Base-by-base conservation (phyloP, 2,329 filamentous ascomycete genomes). In the Epichloe typhina region DNA sequence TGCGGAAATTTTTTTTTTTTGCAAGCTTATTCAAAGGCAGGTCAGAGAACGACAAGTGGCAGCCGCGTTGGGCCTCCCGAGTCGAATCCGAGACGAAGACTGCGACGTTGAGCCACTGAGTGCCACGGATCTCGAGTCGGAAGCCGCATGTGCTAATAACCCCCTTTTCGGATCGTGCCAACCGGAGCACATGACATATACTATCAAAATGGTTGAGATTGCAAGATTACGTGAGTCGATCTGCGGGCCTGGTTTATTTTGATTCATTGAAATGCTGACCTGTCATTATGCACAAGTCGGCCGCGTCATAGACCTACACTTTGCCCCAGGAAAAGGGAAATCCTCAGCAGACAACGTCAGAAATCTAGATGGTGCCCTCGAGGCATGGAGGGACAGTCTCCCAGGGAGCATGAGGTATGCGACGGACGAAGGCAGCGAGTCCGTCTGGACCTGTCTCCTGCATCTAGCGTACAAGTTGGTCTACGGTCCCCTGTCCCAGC, bases 121-220 rank as follows among this genome's bases (percentile, higher is more conserved):
- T 5, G 51, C 58, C 0, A 51, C 58, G 12, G 66, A 69, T 46
- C 53, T 68, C 3, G 61, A 64, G 17, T 61, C 61, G 2, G 63
- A 66, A 38, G 54, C 56, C 6, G 53, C 57, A 4, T 55, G 56
- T 23, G 50, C 53, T 3, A 47, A 55, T 4, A 47, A 55, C 9
- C 59, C 59, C 61, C 45, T 54, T 1, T 63, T 67, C 52, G 64
- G 65, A 5, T 58, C 59, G 5, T 63, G 60, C 19, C 54, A 62
- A 38, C 51, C 60, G 3, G 63, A 68, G 40, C 66, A 69, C 46
- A 57, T 66, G 4, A 59, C 59, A 0, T 68, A 69, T 50, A 59
- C 59, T 0, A 63, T 66, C 38, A 69, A 68, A 48, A 69, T 69
- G 66, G 64, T 68, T 0, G 65, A 69, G 35, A 59, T 69, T 15